phyloP scores from a whole-genome alignment of 352 stramenopile genomes.

The Globisporangium echinulatum region DNA sequence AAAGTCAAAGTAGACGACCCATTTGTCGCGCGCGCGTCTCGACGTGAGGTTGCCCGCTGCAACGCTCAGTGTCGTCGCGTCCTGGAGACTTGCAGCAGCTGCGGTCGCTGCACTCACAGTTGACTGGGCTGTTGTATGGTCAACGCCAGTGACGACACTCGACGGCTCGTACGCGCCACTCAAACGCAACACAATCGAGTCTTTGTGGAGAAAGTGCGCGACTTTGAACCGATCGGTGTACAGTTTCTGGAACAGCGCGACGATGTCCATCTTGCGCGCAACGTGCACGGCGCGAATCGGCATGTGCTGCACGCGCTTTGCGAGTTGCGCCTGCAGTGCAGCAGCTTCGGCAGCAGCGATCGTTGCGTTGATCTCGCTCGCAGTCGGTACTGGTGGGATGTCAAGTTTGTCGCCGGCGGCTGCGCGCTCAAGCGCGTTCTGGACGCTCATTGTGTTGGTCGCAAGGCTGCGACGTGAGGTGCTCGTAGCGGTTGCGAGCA shows the following conservation, averaged over 20 bases:
- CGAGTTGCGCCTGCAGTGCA: slow-evolving; percentile 34
- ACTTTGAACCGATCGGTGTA: slow-evolving; percentile 84
- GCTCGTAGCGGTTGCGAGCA: slow-evolving; percentile 11
- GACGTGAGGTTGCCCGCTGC: slow-evolving; percentile 51
- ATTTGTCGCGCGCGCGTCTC: slow-evolving; percentile 85
- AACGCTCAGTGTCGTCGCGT: slow-evolving; percentile 41
- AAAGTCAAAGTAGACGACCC: slow-evolving; percentile 90
- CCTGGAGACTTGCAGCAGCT: slow-evolving; percentile 18
- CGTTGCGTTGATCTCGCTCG: slow-evolving; percentile 58
- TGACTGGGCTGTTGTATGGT: not conserved
- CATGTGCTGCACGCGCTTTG: slow-evolving; percentile 39
- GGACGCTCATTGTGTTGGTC: slow-evolving; percentile 9
- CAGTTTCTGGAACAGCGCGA: slow-evolving; percentile 80
- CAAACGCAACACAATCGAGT: slow-evolving; percentile 74
- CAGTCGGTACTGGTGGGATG: slow-evolving; percentile 43
- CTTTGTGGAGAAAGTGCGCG: slow-evolving; percentile 73
- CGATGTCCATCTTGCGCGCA: slow-evolving; percentile 83
- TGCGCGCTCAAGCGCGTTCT: slow-evolving; percentile 6
- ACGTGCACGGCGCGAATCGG: slow-evolving; percentile 80
- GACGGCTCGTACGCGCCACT: slow-evolving; percentile 32
- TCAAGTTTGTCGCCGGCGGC: slow-evolving; percentile 33
- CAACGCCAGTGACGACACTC: slow-evolving; percentile 30
- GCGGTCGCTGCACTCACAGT: slow-evolving; percentile 1
- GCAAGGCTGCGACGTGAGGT: slow-evolving; percentile 5
- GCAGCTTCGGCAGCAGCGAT: slow-evolving; percentile 54